A percentile compares a stretch with the other conserved stretches of the same genome.
These are phyloP conservation scores for Metschnikowia picachoensis DNA, from an alignment of 805 yeast genomes.

Conservation along the genomic window DNA sequence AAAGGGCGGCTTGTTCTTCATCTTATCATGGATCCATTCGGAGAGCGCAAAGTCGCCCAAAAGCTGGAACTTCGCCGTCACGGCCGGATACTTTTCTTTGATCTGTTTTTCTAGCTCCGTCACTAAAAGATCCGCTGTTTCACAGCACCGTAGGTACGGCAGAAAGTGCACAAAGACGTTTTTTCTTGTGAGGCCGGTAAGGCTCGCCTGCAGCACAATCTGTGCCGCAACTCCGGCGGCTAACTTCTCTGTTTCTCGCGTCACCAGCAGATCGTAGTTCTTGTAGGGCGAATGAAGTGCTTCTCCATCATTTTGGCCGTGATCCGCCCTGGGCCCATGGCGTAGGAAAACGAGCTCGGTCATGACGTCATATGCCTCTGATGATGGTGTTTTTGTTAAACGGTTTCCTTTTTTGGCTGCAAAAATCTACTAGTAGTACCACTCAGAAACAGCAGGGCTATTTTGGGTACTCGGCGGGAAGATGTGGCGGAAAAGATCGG, in stretches of 20 bases:
- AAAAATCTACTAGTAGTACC: too few species aligned
- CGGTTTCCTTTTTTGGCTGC: too few species aligned
- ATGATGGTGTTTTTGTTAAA: too few species aligned
- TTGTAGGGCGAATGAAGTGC: constrained; percentile 27
- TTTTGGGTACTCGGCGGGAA: too few species aligned
- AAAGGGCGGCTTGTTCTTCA: constrained; percentile 41
- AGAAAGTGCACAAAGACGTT: constrained; percentile 36
- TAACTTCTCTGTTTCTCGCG: constrained; percentile 26
- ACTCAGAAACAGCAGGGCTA: too few species aligned
- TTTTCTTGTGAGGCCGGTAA: constrained; percentile 12
- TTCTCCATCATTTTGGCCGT: constrained; percentile 25
- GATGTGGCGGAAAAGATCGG: too few species aligned
- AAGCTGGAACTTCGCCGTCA: constrained; percentile 34
- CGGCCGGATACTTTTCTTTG: constrained; percentile 24
- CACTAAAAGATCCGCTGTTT: constrained; percentile 39
- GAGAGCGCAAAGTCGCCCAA: constrained; percentile 43
- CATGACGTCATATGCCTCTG: constrained; percentile 20
- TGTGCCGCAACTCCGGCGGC: constrained; percentile 27
- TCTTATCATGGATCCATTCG: constrained; percentile 44
- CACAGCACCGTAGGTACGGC: constrained; percentile 43
- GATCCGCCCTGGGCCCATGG: constrained; percentile 42
- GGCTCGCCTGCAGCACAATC: constrained; percentile 22
- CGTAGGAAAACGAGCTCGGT: constrained; percentile 42
- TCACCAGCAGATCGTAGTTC: constrained; percentile 37
- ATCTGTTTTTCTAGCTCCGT: constrained; percentile 25